Percentiles rank a stretch among this genome's conserved stretches.
Evolutionary conservation across 2,329 filamentous ascomycete genomes (phyloP).

Genomic region (Fusarium sp.): DNA sequence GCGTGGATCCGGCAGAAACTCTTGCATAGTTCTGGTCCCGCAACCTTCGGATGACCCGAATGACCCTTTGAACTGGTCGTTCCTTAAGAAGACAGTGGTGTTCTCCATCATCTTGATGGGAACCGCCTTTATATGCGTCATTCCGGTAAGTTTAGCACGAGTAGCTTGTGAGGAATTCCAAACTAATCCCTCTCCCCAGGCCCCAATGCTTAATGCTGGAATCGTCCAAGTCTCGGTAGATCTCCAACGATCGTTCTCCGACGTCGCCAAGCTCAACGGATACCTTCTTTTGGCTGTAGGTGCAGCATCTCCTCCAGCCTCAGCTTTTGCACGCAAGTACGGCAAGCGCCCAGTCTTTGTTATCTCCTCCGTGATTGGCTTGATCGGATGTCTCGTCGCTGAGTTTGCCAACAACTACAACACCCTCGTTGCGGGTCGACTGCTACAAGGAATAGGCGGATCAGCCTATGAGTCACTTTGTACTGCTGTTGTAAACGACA

Average conservation of each 20-base stretch:
- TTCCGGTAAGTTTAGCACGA: slow-evolving; percentile 9
- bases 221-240: slow-evolving; percentile 14
- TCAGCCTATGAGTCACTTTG: slow-evolving; percentile 28
- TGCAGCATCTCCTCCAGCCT: slow-evolving; percentile 14
- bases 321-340: slow-evolving; percentile 22
- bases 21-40: slow-evolving; percentile 21
- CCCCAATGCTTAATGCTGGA: slow-evolving; percentile 19
- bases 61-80: slow-evolving; percentile 25
- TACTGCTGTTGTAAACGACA: slow-evolving; percentile 12
- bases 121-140: slow-evolving; percentile 4
- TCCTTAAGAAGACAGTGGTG: slow-evolving; percentile 11
- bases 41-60: slow-evolving; percentile 31
- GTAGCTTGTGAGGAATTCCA: too few species aligned
- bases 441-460: slow-evolving; percentile 15
- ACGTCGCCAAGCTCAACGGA: slow-evolving; percentile 22
- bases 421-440: slow-evolving; percentile 10
- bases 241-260: slow-evolving; percentile 9
- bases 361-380: slow-evolving; percentile 10
- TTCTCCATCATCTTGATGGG: slow-evolving; percentile 19
- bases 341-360: slow-evolving; percentile 29
- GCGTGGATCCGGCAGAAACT: slow-evolving; percentile 16
- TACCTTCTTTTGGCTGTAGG: slow-evolving; percentile 15
- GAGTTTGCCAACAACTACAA: slow-evolving; percentile 12
- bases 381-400: slow-evolving; percentile 16
- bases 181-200: neutral